phyloP scores from a whole-genome alignment of 345 rosid genomes.

The Ailanthus altissimus region DNA sequence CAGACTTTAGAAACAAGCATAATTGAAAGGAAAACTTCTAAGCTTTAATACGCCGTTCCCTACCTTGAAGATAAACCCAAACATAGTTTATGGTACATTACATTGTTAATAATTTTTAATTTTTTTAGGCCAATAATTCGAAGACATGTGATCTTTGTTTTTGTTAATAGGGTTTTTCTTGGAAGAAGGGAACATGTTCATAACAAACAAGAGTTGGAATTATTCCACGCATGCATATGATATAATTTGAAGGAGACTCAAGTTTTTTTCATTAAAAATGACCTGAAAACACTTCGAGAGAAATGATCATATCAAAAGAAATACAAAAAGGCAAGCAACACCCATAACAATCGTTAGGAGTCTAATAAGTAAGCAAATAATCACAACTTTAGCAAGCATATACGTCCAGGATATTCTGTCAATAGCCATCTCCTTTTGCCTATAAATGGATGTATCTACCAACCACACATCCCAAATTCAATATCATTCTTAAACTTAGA shows the following conservation, averaged over 20 bases:
- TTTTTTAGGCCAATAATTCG: background rate
- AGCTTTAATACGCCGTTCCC: background rate
- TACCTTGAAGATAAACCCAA: background rate
- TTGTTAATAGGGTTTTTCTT: background rate
- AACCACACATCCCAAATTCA: background rate
- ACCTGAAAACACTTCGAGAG: too few species aligned
- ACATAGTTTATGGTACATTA: background rate
- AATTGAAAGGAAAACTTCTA: background rate
- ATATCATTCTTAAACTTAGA: background rate
- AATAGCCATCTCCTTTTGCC: background rate
- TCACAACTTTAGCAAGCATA: background rate
- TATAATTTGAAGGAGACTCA: too few species aligned
- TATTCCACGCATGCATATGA: too few species aligned
- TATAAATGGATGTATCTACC: background rate
- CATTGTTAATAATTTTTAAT: background rate
- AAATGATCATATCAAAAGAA: background rate
- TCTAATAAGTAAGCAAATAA: background rate
- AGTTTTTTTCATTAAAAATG: too few species aligned
- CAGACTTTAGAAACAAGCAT: background rate
- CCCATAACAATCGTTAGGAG: background rate
- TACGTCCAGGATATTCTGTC: conserved; percentile 8
- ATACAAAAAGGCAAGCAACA: conserved; percentile 7
- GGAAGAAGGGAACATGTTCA: background rate
- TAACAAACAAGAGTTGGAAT: too few species aligned
- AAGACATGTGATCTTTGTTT: background rate